Percentiles rank a stretch among this genome's conserved stretches.
Conservation (phyloP, 2,329 filamentous ascomycete species). For the Amphichorda felina region DNA sequence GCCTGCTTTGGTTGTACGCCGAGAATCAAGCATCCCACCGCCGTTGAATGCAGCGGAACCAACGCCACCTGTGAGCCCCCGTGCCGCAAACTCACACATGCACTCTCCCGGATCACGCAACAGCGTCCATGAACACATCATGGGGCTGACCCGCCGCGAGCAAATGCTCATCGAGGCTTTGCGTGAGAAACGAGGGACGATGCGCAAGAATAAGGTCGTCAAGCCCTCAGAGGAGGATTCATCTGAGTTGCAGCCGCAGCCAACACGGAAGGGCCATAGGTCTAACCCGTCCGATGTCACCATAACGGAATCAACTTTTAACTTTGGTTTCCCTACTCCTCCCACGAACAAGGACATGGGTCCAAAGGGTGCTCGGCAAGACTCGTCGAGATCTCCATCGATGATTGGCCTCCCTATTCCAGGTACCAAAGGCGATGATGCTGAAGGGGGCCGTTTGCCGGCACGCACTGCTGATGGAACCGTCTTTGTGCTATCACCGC, state of each 20-base stretch:
- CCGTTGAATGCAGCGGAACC: background rate
- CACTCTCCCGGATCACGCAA: conserved; percentile 23
- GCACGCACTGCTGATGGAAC: conserved; percentile 1
- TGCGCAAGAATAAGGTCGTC: conserved; percentile 29
- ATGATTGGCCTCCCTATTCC: background rate
- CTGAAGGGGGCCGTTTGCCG: background rate
- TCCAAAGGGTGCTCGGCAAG: background rate
- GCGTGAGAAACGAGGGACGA: conserved; percentile 42
- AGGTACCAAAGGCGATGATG: background rate
- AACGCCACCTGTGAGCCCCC: conserved; percentile 19
- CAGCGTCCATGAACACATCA: conserved; percentile 27
- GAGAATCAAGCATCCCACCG: too few species aligned
- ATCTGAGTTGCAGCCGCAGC: background rate
- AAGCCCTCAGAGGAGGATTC: conserved; percentile 1
- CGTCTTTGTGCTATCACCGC: conserved; percentile 2
- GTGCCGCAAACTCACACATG: conserved; percentile 36
- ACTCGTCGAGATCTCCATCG: background rate
- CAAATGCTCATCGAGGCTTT: conserved; percentile 46
- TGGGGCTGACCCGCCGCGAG: conserved; percentile 46
- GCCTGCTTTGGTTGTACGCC: conserved; percentile 4
- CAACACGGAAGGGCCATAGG: conserved; percentile 8
- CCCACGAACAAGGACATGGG: conserved; percentile 7
- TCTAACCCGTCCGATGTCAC: conserved; percentile 17
- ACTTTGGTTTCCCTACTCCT: conserved; percentile 22
- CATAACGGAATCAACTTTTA: conserved; percentile 15